Base-by-base conservation (phyloP, 2,329 filamentous ascomycete species). In the Fusarium decemcellulare region DNA sequence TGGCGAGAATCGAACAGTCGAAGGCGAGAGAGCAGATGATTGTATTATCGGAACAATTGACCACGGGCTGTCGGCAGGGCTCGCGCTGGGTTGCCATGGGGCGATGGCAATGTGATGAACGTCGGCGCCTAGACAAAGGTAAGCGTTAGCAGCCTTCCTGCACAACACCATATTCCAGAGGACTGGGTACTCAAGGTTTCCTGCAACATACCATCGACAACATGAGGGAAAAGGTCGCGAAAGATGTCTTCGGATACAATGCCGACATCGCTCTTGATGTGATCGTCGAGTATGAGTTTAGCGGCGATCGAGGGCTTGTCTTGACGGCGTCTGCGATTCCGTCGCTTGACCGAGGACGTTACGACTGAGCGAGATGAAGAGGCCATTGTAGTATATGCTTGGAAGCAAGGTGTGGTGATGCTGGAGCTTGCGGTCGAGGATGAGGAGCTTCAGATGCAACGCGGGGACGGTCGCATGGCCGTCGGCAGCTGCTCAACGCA, bases 161-260 rank as follows among this genome's bases (percentile, higher is more conserved):
- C n/a, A n/a, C 40, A 30, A 32, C 43, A 32, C 30, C 42, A 42
- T 29, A 14, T 16, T 39, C 16, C 39, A 44, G 32, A 39, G 23
- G 23, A 23, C 23, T 23, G 5, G 4, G 3, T 5, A 4, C 23
- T 5, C 5, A 23, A 5, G 23, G 6, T 36, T 14, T 16, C 5
- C 48, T 30, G 34, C 36, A 27, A 84, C 87, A 79, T 78, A 90
- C 87, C 79, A 76, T 84, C 74, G 71, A 81, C 80, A 72, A 87
- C 76, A 73, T 89, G 83, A 67, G 93, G 90, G 81, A 97, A 94
- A 54, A 98, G 86, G 76, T 97, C 92, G 48, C 87, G 85, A 75
- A 95, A 94, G 54, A 99, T 86, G 79, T 97, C 94, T 74, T 94
- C 91, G 12, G 95, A 97, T 56, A 98, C 81, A 69, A 96, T 88